Base-by-base conservation (phyloP, 306 rosid species). In the Acmispon strigosus region DNA sequence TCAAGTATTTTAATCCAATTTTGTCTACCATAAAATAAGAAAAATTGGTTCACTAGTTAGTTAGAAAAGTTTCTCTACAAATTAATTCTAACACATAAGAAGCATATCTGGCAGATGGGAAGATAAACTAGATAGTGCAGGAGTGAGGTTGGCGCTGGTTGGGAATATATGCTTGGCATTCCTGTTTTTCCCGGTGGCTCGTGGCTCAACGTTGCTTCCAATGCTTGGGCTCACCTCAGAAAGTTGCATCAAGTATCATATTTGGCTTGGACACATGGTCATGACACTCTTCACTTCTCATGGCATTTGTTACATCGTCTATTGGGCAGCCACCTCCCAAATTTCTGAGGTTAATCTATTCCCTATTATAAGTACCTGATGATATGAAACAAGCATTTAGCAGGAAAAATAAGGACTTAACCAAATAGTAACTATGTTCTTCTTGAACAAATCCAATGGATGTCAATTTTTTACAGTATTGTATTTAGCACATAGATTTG, bases 151-250 rank as follows among this genome's bases (percentile, higher is more conserved):
- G 19, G 98, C 92, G 16, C 5, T 83, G 0, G 49, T 79, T 6
- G 96, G 98, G 10, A 86, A 85, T 63, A 66, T 86, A 49, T 76
- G 92, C 44, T 69, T 92, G 54, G 80, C 80, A 4, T 72, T 88
- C 9, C 68, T 92, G 7, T 92, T 90, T 74, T 92, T 80, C 15
- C 98, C 96, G 0, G 96, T 92, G 74, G 78, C 96, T 0, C 96
- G 98, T 5, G 96, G 91, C 11, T 90, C 96, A 14, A 70, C 92
- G 34, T 42, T 92, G 70, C 72, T 92, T 64, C 84, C 88, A n/a
- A 42, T 92, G 52, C 50, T 92, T 10, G 96, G 98, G 2, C 96
- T 90, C 44, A 86, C 92, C 1, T 88, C 96, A 0, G 98, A 92
- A 72, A 72, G 77, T 4, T 53, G 85, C 85, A 85, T 92, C 14